phyloP scores from a whole-genome alignment of 2,329 filamentous ascomycete genomes.

The Lachnellula hyalina region DNA sequence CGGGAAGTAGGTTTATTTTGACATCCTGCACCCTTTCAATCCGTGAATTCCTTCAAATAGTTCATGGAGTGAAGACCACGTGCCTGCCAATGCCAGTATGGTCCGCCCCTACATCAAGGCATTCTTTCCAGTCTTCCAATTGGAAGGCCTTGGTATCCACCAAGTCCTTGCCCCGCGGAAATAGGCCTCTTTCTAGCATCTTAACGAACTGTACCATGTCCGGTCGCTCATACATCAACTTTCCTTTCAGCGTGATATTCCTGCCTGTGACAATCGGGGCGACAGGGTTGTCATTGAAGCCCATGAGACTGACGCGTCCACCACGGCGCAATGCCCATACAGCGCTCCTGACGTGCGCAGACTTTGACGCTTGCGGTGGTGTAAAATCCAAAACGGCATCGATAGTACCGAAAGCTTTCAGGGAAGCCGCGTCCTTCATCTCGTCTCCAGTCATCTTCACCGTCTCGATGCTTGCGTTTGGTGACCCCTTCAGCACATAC shows the following conservation, averaged over 20 bases:
- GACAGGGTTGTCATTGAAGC: not conserved
- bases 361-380: not conserved
- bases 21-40: no score
- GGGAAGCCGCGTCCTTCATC: not conserved
- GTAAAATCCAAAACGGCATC: slow-evolving; percentile 1
- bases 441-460: slow-evolving; percentile 1
- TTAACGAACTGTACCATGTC: slow-evolving; percentile 1
- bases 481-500: not conserved
- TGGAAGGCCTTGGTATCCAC: not conserved
- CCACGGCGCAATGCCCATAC: not conserved
- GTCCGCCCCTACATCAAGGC: not conserved
- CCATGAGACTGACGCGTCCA: not conserved
- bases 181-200: slow-evolving; percentile 2
- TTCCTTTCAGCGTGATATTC: not conserved
- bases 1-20: no score
- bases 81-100: not conserved
- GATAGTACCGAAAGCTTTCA: not conserved
- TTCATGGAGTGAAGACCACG: not conserved
- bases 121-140: not conserved
- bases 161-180: slow-evolving; percentile 1
- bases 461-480: not conserved
- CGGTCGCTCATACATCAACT: slow-evolving; percentile 4
- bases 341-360: slow-evolving; percentile 1
- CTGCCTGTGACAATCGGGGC: not conserved
- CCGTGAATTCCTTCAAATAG: no score